Conservation (phyloP, 441 rosid genomes). For the Croton setiger region DNA sequence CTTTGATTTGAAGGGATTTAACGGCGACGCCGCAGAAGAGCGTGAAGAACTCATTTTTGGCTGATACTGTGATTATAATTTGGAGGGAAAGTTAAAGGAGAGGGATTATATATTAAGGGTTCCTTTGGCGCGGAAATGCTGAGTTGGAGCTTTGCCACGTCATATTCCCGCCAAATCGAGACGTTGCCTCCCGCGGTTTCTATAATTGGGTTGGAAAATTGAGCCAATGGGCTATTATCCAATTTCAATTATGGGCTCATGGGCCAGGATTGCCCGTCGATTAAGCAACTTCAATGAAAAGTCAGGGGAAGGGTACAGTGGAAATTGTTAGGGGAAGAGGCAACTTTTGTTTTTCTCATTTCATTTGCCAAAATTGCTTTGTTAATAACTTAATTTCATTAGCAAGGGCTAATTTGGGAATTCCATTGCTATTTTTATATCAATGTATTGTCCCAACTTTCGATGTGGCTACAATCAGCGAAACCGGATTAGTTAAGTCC, state of each 20-base stretch:
- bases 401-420: too few relatives aligned
- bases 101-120: slow-evolving; percentile 7
- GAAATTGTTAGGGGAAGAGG: not conserved
- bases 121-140: slow-evolving; percentile 44
- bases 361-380: too few relatives aligned
- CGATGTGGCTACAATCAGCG: too few relatives aligned
- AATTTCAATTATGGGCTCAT: too few relatives aligned
- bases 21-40: slow-evolving; percentile 21
- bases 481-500: too few relatives aligned
- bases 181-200: slow-evolving; percentile 65
- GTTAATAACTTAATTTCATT: too few relatives aligned
- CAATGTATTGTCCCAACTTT: too few relatives aligned
- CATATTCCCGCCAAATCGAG: slow-evolving; percentile 38
- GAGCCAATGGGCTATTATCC: too few relatives aligned
- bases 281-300: too few relatives aligned
- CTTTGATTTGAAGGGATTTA: slow-evolving; percentile 46
- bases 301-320: too few relatives aligned
- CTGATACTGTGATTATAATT: not conserved
- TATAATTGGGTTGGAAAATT: not conserved
- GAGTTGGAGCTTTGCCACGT: slow-evolving; percentile 47
- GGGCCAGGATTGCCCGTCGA: not conserved
- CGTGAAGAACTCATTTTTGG: slow-evolving; percentile 35
- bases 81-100: not conserved
- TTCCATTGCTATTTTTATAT: too few relatives aligned
- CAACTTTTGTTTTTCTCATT: not conserved